A percentile compares a stretch with the other conserved stretches of the same genome.
Conservation (phyloP, 305 asterid species). For the Fraxinus paxiana region DNA sequence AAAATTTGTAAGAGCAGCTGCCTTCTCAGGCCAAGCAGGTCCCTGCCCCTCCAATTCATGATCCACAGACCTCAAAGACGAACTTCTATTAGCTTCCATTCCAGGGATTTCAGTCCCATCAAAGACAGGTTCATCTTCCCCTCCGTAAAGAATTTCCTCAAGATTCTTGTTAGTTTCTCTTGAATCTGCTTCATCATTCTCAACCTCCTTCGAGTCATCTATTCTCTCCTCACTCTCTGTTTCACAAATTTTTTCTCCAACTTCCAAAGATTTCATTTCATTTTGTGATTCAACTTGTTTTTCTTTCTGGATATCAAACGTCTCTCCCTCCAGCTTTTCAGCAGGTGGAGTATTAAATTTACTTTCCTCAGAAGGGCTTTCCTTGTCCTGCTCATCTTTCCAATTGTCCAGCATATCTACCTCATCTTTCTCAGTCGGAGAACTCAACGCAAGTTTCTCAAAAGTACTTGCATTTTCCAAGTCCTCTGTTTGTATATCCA, state of each 20-base stretch:
- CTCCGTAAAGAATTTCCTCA: slow-evolving; percentile 38
- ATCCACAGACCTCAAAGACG: slow-evolving; percentile 29
- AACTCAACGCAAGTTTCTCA: slow-evolving; percentile 18
- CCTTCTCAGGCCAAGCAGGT: slow-evolving; percentile 75
- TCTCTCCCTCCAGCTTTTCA: slow-evolving; percentile 28
- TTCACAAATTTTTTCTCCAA: slow-evolving; percentile 28
- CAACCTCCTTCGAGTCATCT: slow-evolving; percentile 20
- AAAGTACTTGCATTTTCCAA: slow-evolving; percentile 24
- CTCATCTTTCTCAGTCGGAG: slow-evolving; percentile 19
- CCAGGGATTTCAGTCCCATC: slow-evolving; percentile 65
- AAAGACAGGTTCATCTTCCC: slow-evolving; percentile 60
- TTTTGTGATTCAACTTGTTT: slow-evolving; percentile 22
- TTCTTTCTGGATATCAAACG: slow-evolving; percentile 24
- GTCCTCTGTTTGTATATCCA: slow-evolving; percentile 21
- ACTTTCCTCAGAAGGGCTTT: slow-evolving; percentile 20
- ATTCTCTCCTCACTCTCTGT: slow-evolving; percentile 19
- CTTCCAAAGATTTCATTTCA: slow-evolving; percentile 23
- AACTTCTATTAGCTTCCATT: slow-evolving; percentile 40
- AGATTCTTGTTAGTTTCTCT: slow-evolving; percentile 26
- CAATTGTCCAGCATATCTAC: slow-evolving; percentile 11
- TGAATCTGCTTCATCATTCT: slow-evolving; percentile 21
- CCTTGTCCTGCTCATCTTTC: slow-evolving; percentile 25
- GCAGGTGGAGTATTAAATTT: slow-evolving; percentile 23
- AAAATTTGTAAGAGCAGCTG: slow-evolving; percentile 60
- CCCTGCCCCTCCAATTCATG: slow-evolving; percentile 44